These are phyloP conservation scores for Acanthamoeba sp. DNA, from an alignment of 208 protist species.

Conservation along the genomic window DNA sequence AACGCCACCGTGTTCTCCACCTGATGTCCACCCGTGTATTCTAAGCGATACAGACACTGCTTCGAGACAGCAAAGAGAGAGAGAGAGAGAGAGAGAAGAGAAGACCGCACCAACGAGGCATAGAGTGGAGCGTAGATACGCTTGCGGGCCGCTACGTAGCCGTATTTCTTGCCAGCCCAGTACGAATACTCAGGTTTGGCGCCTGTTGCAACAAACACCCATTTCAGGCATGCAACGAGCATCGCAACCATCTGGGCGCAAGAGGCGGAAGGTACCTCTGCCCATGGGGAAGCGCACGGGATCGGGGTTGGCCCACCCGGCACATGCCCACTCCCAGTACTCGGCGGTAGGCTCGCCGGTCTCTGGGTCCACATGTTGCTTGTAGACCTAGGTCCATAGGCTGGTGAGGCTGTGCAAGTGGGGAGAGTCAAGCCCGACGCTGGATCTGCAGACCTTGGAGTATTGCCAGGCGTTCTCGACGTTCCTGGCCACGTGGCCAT, in stretches of 20 bases:
- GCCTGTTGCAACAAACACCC: not conserved
- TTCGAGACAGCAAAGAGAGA: not conserved
- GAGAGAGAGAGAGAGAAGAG: no score
- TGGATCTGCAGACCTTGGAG: constrained; percentile 38
- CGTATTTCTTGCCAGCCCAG: constrained; percentile 62
- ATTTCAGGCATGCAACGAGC: no score
- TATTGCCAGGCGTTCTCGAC: constrained; percentile 79
- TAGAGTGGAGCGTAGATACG: constrained; percentile 77
- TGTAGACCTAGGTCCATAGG: not conserved
- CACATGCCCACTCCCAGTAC: constrained; percentile 73
- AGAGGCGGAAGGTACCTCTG: not conserved
- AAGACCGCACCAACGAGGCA: not conserved
- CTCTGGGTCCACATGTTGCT: constrained; percentile 28
- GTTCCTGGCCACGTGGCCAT: constrained; percentile 2
- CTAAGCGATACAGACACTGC: not conserved
- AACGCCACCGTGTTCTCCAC: constrained; percentile 16
- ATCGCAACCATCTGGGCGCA: not conserved
- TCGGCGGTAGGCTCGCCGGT: constrained; percentile 66
- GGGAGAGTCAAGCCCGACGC: not conserved
- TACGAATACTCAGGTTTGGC: constrained; percentile 73
- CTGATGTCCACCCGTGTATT: constrained; percentile 11
- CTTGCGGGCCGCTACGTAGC: constrained; percentile 67
- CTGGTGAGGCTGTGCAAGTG: not conserved
- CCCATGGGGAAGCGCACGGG: constrained; percentile 77
- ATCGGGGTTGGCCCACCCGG: constrained; percentile 69